Evolutionary conservation across 768 basidiomycete species (phyloP).

Genomic region (Mycena galericulata): DNA sequence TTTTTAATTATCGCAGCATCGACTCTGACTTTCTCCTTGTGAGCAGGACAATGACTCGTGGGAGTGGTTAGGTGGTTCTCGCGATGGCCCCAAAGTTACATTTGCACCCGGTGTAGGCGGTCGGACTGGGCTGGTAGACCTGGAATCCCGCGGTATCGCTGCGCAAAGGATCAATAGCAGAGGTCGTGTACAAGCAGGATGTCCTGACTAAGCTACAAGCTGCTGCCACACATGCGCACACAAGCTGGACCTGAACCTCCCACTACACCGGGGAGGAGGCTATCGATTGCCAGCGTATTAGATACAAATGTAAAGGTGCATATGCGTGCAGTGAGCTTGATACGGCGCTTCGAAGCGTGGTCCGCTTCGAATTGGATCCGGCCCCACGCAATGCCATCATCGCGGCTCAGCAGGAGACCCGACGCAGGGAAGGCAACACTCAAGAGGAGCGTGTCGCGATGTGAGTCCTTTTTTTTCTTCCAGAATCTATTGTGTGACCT

Average conservation of each 20-base stretch:
- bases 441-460: constrained; percentile 1
- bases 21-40: background rate
- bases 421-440: constrained; percentile 13
- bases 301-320: constrained; percentile 3
- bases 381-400: constrained; percentile 6
- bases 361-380: constrained; percentile 14
- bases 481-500: too few species aligned
- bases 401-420: background rate
- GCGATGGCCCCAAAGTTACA: background rate
- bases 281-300: background rate
- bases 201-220: too few species aligned
- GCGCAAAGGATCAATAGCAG: too few species aligned
- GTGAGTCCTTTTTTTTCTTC: too few species aligned
- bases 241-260: too few species aligned
- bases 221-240: too few species aligned
- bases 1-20: too few species aligned
- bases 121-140: too few species aligned
- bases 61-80: background rate
- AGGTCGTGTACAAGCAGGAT: too few species aligned
- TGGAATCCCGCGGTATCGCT: too few species aligned
- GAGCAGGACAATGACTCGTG: constrained; percentile 14
- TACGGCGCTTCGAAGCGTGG: background rate
- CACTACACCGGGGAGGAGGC: too few species aligned
- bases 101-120: background rate
- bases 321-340: constrained; percentile 9